A percentile compares a stretch with the other conserved stretches of the same genome.
Evolutionary conservation across 2,329 filamentous ascomycete species (phyloP).

Genomic region (Ceratocystis albifundus): DNA sequence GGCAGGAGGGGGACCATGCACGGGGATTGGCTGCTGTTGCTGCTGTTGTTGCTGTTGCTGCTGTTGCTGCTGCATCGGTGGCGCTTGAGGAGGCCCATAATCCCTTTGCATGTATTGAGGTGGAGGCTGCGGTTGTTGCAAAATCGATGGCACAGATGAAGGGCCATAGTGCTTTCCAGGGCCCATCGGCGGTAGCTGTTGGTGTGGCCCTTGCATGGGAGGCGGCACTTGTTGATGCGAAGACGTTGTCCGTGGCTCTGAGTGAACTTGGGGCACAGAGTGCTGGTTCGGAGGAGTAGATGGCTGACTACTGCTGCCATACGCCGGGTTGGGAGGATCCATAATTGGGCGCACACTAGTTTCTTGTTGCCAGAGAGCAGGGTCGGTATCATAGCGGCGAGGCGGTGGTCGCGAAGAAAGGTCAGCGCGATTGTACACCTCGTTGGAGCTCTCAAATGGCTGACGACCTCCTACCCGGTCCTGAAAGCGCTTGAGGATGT

Average conservation of each 20-base stretch:
- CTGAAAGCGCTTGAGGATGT: constrained; percentile 87
- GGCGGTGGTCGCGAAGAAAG: constrained; percentile 45
- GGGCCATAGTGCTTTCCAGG: constrained; percentile 14
- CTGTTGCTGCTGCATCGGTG: not conserved
- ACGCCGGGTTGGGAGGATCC: constrained; percentile 38
- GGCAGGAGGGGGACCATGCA: constrained; percentile 6
- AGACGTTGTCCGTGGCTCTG: constrained; percentile 15
- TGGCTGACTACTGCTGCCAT: constrained; percentile 23
- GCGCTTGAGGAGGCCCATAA: constrained; percentile 17
- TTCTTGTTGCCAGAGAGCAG: constrained; percentile 70
- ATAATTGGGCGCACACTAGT: constrained; percentile 65
- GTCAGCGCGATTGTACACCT: constrained; percentile 46
- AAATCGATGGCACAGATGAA: constrained; percentile 19
- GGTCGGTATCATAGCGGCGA: constrained; percentile 73
- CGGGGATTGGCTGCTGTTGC: constrained; percentile 16
- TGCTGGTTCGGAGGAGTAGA: constrained; percentile 22
- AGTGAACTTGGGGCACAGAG: constrained; percentile 20
- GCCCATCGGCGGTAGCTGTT: constrained; percentile 16
- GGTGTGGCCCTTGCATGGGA: constrained; percentile 5
- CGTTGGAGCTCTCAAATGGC: constrained; percentile 44
- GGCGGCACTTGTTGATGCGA: constrained; percentile 21
- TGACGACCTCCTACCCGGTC: constrained; percentile 55
- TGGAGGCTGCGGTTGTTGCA: constrained; percentile 22
- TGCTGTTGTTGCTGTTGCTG: not conserved
- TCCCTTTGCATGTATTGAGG: constrained; percentile 17